Conservation (phyloP, 2,329 filamentous ascomycete genomes). For the Trichoderma citrinoviride region DNA sequence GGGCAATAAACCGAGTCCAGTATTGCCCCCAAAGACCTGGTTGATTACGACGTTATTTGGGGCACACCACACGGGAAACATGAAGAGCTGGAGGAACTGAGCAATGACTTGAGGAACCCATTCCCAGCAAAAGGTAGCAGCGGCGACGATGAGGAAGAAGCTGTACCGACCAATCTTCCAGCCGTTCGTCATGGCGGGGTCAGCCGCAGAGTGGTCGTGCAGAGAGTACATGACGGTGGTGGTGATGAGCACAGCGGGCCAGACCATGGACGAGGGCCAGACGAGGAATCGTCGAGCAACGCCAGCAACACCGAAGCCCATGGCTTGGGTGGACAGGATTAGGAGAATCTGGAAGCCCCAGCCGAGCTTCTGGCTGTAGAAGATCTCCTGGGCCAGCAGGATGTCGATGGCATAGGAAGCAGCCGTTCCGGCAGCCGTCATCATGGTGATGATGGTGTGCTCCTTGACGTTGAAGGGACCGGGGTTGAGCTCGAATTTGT, state of each 20-base stretch:
- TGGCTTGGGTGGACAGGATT: slow-evolving; percentile 59
- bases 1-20: slow-evolving; percentile 60
- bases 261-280: slow-evolving; percentile 62
- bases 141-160: slow-evolving; percentile 54
- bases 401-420: slow-evolving; percentile 43
- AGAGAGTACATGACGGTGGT: slow-evolving; percentile 62
- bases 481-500: slow-evolving; percentile 38
- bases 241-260: slow-evolving; percentile 60
- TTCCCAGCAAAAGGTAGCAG: slow-evolving; percentile 54
- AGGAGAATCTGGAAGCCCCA: slow-evolving; percentile 59
- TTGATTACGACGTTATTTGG: slow-evolving; percentile 61
- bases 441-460: slow-evolving; percentile 49
- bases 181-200: slow-evolving; percentile 52
- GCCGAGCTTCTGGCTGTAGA: slow-evolving; percentile 52
- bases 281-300: slow-evolving; percentile 58
- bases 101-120: slow-evolving; percentile 59
- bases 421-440: slow-evolving; percentile 39
- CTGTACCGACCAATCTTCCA: slow-evolving; percentile 59
- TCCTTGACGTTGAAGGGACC: slow-evolving; percentile 48
- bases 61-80: slow-evolving; percentile 60
- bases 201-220: slow-evolving; percentile 56
- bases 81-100: slow-evolving; percentile 57
- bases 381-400: slow-evolving; percentile 43
- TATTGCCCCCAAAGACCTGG: slow-evolving; percentile 62
- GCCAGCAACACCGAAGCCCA: slow-evolving; percentile 63